These are phyloP conservation scores for Chrysoporthe austroafricana DNA, from an alignment of 2,329 filamentous ascomycete genomes.

Conservation along the genomic window DNA sequence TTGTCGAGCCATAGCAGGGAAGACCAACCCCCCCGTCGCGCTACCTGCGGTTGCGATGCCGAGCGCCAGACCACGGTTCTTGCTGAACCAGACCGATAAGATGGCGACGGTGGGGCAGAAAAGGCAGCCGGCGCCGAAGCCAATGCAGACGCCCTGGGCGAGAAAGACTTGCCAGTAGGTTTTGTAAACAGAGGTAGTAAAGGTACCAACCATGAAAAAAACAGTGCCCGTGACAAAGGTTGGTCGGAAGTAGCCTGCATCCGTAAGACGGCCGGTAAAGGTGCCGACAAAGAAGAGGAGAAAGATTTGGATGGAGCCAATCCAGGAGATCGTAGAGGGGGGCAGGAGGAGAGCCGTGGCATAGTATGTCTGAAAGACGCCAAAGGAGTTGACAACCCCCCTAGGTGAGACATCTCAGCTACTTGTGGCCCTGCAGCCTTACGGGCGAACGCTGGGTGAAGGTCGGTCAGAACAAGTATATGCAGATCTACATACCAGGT, in stretches of 20 bases:
- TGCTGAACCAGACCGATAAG: constrained; percentile 40
- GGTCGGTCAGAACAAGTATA: neutral
- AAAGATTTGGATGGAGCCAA: neutral
- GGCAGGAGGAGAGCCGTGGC: neutral
- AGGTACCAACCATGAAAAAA: neutral
- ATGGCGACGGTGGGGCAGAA: constrained; percentile 44
- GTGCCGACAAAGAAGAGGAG: neutral
- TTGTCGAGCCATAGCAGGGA: constrained; percentile 49
- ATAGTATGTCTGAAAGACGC: neutral
- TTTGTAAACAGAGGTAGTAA: constrained; percentile 32
- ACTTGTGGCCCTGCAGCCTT: neutral
- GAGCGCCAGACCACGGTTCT: constrained; percentile 37
- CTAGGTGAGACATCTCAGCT: neutral
- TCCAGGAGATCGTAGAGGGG: neutral
- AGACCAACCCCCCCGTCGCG: constrained; percentile 39
- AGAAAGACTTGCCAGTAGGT: constrained; percentile 51
- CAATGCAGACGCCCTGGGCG: constrained; percentile 49
- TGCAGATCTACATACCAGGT: neutral
- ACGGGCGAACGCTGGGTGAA: neutral
- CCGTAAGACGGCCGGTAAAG: neutral
- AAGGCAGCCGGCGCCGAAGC: constrained; percentile 47
- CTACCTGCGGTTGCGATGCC: constrained; percentile 41
- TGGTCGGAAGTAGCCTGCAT: neutral
- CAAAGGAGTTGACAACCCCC: neutral
- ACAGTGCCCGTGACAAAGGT: neutral